These are phyloP conservation scores for Penicillium robsamsonii DNA, from an alignment of 495 filamentous ascomycete species.

Conservation along the genomic window DNA sequence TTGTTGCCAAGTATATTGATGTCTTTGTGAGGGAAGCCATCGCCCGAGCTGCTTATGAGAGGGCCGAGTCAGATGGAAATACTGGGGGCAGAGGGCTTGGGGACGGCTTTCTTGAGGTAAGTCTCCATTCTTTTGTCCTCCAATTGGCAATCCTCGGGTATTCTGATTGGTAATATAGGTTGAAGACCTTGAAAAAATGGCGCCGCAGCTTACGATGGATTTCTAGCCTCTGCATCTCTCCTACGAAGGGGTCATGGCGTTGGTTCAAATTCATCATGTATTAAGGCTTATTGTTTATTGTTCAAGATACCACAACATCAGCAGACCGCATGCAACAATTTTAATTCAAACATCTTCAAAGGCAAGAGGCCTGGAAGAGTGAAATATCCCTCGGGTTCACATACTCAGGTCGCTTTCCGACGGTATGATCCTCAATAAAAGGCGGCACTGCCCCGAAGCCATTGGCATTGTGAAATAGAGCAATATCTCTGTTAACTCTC, in stretches of 20 bases:
- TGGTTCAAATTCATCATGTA: conserved; percentile 8
- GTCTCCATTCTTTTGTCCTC: conserved; percentile 22
- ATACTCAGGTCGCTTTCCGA: conserved; percentile 24
- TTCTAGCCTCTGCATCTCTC: conserved; percentile 47
- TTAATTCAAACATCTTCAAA: conserved; percentile 3
- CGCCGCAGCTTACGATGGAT: conserved; percentile 86
- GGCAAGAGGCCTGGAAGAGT: conserved; percentile 20
- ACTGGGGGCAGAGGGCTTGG: conserved; percentile 30
- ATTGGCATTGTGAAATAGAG: conserved; percentile 29
- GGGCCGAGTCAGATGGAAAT: conserved; percentile 42
- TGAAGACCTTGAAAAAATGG: conserved; percentile 81
- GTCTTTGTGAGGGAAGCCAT: conserved; percentile 91
- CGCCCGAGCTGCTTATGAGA: conserved; percentile 72
- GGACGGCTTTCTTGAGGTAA: conserved; percentile 73
- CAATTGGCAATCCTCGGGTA: background rate
- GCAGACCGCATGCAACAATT: background rate
- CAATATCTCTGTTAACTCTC: conserved; percentile 28
- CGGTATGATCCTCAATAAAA: conserved; percentile 25
- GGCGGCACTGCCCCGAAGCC: conserved; percentile 26
- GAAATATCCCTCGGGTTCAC: conserved; percentile 25
- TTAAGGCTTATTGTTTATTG: conserved; percentile 11
- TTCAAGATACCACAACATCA: conserved; percentile 13
- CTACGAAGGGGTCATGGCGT: conserved; percentile 13
- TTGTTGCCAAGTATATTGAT: conserved; percentile 84
- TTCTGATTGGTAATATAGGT: conserved; percentile 35